Base-by-base conservation (phyloP, 192 early-diverging fungal genomes). In the Haplosporangium gracile region DNA sequence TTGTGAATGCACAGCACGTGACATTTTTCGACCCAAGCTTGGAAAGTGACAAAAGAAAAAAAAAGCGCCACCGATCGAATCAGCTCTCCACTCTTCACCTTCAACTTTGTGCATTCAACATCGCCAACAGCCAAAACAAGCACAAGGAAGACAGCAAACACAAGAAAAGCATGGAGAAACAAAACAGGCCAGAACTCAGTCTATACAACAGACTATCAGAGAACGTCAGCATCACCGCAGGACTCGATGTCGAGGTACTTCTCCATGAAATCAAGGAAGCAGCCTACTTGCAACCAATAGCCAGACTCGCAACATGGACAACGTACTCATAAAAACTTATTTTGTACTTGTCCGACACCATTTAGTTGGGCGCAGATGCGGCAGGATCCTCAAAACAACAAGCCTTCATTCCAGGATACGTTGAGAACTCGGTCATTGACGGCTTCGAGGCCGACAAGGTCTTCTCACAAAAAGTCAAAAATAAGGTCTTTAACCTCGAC, bases 401-500 rank as follows among this genome's bases (percentile, higher is more conserved):
- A 4, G 11, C 78, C 9, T 86, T 86, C 70, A 68, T 86, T 51
- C 79, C 69, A 38, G 49, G 68, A 69, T 80, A 77, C 36, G 84
- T 86, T 20, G 79, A 75, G 9, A 68, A 80, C 22, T 60, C 84
- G 0, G 70, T 86, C 26, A 76, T 78, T 3, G 75, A 74, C 9
- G 83, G 78, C 16, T 84, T 49, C 42, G 85, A 89, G 24, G 49
- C 82, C 26, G 74, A 73, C 55, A 81, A 81, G 73, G 88, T 87
- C 24, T 93, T 91, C 79, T 80, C 49, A 13, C 32, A 72, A 13
- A 93, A 92, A 75, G 87, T 94, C 53, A 87, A 90, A 45, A 85
- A 89, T 70, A 93, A 92, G 74, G 85, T 85, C 4, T 77, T 94
- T 7, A 32, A 81, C 29, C 87, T 94, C 18, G 93, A 93, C 51